Percentiles rank a stretch among this genome's conserved stretches.
Conservation (phyloP, 805 yeast genomes). For the Saccharomyces kudriavzevii region DNA sequence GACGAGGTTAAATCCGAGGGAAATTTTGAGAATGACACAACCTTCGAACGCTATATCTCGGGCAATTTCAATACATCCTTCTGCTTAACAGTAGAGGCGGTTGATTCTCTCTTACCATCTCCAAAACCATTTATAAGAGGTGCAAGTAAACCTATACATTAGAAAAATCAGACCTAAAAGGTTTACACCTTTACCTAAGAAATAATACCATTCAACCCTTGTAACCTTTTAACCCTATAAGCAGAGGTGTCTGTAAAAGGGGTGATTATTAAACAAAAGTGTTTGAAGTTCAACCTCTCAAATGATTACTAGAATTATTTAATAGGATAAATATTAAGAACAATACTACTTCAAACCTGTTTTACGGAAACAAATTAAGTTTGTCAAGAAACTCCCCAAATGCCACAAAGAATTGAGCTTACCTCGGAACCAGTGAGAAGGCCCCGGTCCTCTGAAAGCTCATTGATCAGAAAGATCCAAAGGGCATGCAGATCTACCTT, state of each 20-base stretch:
- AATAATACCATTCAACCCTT: background rate
- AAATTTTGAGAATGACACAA: background rate
- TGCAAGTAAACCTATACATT: no score
- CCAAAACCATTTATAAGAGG: no score
- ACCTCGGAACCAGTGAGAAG: slow-evolving; percentile 30
- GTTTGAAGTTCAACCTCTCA: background rate
- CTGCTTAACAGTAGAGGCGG: no score
- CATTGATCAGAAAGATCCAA: slow-evolving; percentile 39
- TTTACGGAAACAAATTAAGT: background rate
- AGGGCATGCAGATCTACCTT: slow-evolving; percentile 83
- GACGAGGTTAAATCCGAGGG: background rate
- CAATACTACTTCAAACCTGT: background rate
- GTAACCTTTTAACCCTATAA: background rate
- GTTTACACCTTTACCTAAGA: no score
- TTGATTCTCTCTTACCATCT: no score
- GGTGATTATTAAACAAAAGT: background rate
- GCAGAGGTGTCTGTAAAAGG: slow-evolving; percentile 2
- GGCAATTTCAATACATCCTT: no score
- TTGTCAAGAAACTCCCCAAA: slow-evolving; percentile 1
- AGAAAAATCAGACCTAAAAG: no score
- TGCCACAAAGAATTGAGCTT: slow-evolving; percentile 29
- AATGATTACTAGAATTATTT: background rate
- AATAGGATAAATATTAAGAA: background rate
- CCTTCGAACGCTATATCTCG: background rate
- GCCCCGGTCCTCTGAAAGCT: slow-evolving; percentile 24